Conservation (phyloP, 106 monocot genomes). For the Apostasia shenzhenica region DNA sequence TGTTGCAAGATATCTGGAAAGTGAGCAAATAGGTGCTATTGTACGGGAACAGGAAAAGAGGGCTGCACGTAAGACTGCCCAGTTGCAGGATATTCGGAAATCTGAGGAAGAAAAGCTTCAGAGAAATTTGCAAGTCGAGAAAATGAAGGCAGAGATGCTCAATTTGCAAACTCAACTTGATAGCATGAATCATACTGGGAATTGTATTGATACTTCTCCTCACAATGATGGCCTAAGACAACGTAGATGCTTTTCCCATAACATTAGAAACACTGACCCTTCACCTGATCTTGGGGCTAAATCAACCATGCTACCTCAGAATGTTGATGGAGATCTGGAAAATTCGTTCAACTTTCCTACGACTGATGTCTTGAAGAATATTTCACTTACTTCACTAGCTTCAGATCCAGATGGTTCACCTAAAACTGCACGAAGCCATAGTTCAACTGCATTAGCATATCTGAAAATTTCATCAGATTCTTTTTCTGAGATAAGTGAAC, state of each 20-base stretch:
- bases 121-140: constrained; percentile 88
- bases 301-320: constrained; percentile 18
- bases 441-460: constrained; percentile 26
- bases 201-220: constrained; percentile 25
- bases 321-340: constrained; percentile 11
- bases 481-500: constrained; percentile 61
- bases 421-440: constrained; percentile 35
- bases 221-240: constrained; percentile 40
- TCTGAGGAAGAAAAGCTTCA: constrained; percentile 71
- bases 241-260: constrained; percentile 32
- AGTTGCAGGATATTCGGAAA: constrained; percentile 72
- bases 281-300: constrained; percentile 15
- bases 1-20: constrained; percentile 91
- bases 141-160: constrained; percentile 96
- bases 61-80: constrained; percentile 85
- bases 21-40: constrained; percentile 89
- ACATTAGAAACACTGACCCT: constrained; percentile 2
- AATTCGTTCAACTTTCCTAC: constrained; percentile 34
- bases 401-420: constrained; percentile 35
- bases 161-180: constrained; percentile 83
- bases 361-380: constrained; percentile 24
- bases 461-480: constrained; percentile 38
- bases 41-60: constrained; percentile 92
- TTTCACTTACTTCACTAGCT: constrained; percentile 11
- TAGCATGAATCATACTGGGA: constrained; percentile 37